phyloP scores from a whole-genome alignment of 371 early-diverging fungal species.

The Mucor velutinosus region DNA sequence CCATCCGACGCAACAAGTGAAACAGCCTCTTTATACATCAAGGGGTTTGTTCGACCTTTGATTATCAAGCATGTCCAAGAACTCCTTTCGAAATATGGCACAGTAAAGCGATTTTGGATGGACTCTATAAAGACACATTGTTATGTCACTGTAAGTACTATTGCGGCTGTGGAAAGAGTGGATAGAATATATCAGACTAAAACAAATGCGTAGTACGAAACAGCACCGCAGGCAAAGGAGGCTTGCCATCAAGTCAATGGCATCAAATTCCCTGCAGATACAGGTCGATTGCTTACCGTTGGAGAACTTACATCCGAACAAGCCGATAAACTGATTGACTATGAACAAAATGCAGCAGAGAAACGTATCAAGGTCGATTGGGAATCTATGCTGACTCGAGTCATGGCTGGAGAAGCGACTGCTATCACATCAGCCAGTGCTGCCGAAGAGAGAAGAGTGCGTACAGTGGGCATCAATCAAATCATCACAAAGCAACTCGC shows the following conservation, averaged over 20 bases:
- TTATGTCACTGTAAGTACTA: conserved; percentile 68
- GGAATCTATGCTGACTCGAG: conserved; percentile 30
- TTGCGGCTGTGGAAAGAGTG: neutral
- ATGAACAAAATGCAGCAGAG: conserved; percentile 62
- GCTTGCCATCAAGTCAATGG: conserved; percentile 62
- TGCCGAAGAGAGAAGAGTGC: conserved; percentile 23
- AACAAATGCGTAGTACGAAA: conserved; percentile 51
- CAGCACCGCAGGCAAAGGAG: conserved; percentile 46
- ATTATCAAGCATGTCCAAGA: conserved; percentile 64
- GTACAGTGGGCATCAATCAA: conserved; percentile 40
- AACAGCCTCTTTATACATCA: conserved; percentile 60
- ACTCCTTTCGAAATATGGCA: conserved; percentile 67
- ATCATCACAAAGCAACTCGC: conserved; percentile 46
- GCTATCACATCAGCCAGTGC: conserved; percentile 11
- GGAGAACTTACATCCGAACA: conserved; percentile 60
- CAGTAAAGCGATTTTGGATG: conserved; percentile 77
- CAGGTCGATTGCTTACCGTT: conserved; percentile 63
- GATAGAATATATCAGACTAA: neutral
- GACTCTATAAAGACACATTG: conserved; percentile 85
- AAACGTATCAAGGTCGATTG: conserved; percentile 44
- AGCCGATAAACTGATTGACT: conserved; percentile 57
- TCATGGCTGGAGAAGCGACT: conserved; percentile 20
- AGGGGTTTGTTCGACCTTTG: conserved; percentile 80
- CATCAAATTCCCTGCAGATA: conserved; percentile 67
- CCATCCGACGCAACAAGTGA: neutral